Conservation (phyloP, 352 stramenopile genomes). For the Peronospora tabacina region DNA sequence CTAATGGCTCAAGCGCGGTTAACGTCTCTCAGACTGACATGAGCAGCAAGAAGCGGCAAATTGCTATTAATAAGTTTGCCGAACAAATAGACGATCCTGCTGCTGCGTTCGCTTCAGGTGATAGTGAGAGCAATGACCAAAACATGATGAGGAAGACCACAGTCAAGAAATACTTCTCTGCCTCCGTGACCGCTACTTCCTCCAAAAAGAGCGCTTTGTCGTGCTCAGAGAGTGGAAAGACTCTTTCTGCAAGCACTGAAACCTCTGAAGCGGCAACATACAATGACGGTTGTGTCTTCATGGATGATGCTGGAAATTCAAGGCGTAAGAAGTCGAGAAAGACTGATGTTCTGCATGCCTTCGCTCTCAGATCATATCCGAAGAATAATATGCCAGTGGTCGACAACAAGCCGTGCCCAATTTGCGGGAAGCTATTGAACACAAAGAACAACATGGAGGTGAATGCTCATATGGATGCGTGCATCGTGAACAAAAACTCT, state of each 20-base stretch:
- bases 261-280: not conserved
- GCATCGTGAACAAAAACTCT: slow-evolving; percentile 20
- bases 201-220: slow-evolving; percentile 5
- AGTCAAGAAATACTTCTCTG: not conserved
- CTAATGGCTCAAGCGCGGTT: slow-evolving; percentile 7
- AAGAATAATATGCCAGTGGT: slow-evolving; percentile 7
- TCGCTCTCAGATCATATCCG: slow-evolving; percentile 2
- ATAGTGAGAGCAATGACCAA: not conserved
- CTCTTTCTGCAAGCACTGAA: slow-evolving; percentile 1
- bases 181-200: not conserved
- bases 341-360: slow-evolving; percentile 2
- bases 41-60: slow-evolving; percentile 32
- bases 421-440: slow-evolving; percentile 52
- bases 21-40: slow-evolving; percentile 6
- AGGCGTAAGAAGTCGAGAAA: slow-evolving; percentile 8
- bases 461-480: slow-evolving; percentile 59
- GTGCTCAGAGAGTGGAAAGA: slow-evolving; percentile 30
- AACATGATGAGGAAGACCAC: not conserved
- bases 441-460: slow-evolving; percentile 42
- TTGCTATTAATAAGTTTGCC: slow-evolving; percentile 41
- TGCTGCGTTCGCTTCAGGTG: not conserved
- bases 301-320: not conserved
- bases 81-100: slow-evolving; percentile 11
- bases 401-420: slow-evolving; percentile 32
- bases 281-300: not conserved